Evolutionary conservation across 257 asterid genomes (phyloP), one percentile per base, ranked within the genome.

Genomic region (Solanum peruvianum): DNA sequence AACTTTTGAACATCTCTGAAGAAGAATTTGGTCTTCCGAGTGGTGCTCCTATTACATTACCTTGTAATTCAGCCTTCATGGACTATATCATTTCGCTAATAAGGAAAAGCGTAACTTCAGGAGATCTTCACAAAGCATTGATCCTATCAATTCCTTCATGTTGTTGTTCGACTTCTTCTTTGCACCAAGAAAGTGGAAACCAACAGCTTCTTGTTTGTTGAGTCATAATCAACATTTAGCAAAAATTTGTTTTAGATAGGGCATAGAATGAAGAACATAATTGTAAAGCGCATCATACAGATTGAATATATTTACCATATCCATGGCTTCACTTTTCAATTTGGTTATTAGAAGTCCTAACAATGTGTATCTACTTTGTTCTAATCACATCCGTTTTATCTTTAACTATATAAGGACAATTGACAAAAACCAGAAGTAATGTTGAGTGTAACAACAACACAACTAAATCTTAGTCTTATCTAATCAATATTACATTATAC

Each of bases 91-190:
- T 49, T 18, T 85, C 88, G 47, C 83, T 90, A 82, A 90, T 91
- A 69, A 88, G 84, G 13, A 90, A 52, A 44, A 86, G 85, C 12
- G 86, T 86, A 69, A 37, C 77, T 18, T 52, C 44, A 0, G 64
- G 42, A 87, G 91, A 91, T 44, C 89, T 91, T 27, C 85, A 85
- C 91, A 87, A 90, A 75, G 87, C 87, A 75, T 29, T 89, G 85
- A 27, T 89, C 21, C 56, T 87, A 67, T 87, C 91, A 20, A 87
- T 89, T 41, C 27, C 82, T 39, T 75, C 82, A 39, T 75, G 12
- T 75, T 75, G 56, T 3, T 37, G 52, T 37, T 35, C 82, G 4
- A 41, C 82, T 75, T 75, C 56, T 75, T 21, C 52, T 39, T 41
- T 75, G 58, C 58, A 41, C 58, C 21, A 3, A 11, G 21, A 41